Base-by-base conservation (phyloP, 1,139 yeast genomes). In the Blastobotrys persicus region DNA sequence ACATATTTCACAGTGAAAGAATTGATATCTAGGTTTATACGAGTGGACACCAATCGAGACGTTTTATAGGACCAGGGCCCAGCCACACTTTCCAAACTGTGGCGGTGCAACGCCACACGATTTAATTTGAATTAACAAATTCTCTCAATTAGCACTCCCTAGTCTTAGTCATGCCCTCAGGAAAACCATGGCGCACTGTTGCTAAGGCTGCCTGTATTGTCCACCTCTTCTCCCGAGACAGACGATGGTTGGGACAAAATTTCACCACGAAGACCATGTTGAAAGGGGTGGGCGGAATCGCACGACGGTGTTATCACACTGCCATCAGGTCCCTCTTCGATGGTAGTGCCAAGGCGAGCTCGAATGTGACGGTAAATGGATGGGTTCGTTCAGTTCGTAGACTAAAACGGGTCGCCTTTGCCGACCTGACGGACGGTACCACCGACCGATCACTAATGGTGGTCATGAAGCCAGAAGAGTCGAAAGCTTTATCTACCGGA, bases 361-460 rank as follows among this genome's bases (percentile, higher is more conserved):
- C n/a, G n/a, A n/a, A n/a, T n/a, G 66, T 72, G 4, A 59, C 65
- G 5, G 61, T 76, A 6, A 61, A 69, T 33, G 98, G 98, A 3
- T 91, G 94, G 81, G 77, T 92, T 32, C 80, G 80, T 52, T 77
- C 91, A 0, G 77, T 87, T 2, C 76, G 96, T 49, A 69, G 76
- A 35, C 77, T 88, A 62, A 89, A 88, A 63, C 85, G 82, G 48
- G 77, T 86, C 12, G 86, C 89, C 0, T 92, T 92, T 64, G 72
- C 89, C 5, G 96, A 88, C 61, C 58, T 92, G 19, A 68, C 78
- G 1, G 98, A 91, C 64, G 98, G 98, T 0, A 75, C 94, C 0
- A 69, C 77, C 2, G 71, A 75, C 41, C 58, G 70, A 31, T 74
- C 77, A 4, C 63, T 89, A 47, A 83, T 81, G 58, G 77, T 89